Percentiles rank a stretch among this genome's conserved stretches.
Evolutionary conservation across 495 filamentous ascomycete species (phyloP).

Genomic region (Aspergillus diversus): DNA sequence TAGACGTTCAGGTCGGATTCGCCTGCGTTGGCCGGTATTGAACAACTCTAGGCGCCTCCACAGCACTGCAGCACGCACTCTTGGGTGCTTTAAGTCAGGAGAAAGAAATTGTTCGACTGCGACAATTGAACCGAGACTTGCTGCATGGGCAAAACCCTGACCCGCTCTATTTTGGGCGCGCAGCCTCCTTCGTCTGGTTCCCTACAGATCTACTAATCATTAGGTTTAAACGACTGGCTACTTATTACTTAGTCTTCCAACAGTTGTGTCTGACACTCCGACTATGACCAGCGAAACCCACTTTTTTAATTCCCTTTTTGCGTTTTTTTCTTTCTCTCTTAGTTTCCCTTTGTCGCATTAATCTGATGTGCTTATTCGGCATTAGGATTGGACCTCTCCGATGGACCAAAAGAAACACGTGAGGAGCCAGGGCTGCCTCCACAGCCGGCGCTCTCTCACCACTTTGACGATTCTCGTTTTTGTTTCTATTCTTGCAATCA

Average conservation of each 20-base stretch:
- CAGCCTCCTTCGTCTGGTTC: slow-evolving; percentile 18
- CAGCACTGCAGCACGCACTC: slow-evolving; percentile 19
- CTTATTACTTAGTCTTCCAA: slow-evolving; percentile 28
- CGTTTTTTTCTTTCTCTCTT: slow-evolving; percentile 1
- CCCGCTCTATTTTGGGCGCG: slow-evolving; percentile 34
- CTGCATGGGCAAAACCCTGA: slow-evolving; percentile 29
- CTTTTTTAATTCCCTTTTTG: slow-evolving; percentile 14
- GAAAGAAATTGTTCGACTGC: slow-evolving; percentile 19
- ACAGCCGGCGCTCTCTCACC: slow-evolving; percentile 35
- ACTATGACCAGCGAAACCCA: slow-evolving; percentile 28
- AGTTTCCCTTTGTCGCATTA: slow-evolving; percentile 20
- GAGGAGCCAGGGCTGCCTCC: slow-evolving; percentile 38
- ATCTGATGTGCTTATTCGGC: slow-evolving; percentile 20
- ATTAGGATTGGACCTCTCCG: slow-evolving; percentile 16
- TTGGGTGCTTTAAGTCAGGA: slow-evolving; percentile 21
- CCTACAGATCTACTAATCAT: slow-evolving; percentile 19
- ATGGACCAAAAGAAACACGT: slow-evolving; percentile 42
- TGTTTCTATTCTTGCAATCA: slow-evolving; percentile 38
- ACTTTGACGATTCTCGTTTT: slow-evolving; percentile 30
- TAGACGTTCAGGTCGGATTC: slow-evolving; percentile 14
- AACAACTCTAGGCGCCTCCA: slow-evolving; percentile 28
- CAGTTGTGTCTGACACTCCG: slow-evolving; percentile 20
- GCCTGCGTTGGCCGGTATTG: slow-evolving; percentile 23
- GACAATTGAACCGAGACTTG: slow-evolving; percentile 22
- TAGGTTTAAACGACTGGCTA: slow-evolving; percentile 23